Conservation (phyloP, 768 basidiomycete species). For the Boletus vinaceobasis region DNA sequence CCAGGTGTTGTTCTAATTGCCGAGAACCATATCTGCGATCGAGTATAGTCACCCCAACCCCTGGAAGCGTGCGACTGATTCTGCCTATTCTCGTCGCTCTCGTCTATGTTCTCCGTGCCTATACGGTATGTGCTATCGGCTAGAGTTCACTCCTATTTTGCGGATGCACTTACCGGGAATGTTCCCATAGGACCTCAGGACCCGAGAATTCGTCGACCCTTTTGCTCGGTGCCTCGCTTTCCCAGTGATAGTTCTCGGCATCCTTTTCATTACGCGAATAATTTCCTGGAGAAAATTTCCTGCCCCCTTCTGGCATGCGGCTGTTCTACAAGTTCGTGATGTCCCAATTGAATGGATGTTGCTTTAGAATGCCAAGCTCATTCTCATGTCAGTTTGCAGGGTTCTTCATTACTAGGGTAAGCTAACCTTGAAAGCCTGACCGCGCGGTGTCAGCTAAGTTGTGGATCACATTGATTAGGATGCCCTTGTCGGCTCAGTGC, state of each 20-base stretch:
- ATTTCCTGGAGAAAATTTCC: conserved; percentile 20
- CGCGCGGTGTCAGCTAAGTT: not conserved
- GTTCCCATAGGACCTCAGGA: conserved; percentile 20
- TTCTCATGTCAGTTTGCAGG: conserved; percentile 29
- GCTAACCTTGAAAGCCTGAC: not conserved
- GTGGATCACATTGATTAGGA: conserved; percentile 5
- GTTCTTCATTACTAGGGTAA: conserved; percentile 29
- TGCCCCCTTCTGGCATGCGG: conserved; percentile 29
- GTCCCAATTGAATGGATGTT: not conserved
- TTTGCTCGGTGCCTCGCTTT: conserved; percentile 22
- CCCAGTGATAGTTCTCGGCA: conserved; percentile 22
- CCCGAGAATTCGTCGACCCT: conserved; percentile 16
- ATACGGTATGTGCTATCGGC: conserved; percentile 17
- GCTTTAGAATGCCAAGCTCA: conserved; percentile 1
- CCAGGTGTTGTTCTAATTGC: not conserved
- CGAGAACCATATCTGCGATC: conserved; percentile 4
- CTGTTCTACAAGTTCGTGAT: conserved; percentile 33
- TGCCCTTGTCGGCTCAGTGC: conserved; percentile 16
- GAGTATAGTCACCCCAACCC: not conserved
- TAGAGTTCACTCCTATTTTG: not conserved
- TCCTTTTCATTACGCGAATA: conserved; percentile 16
- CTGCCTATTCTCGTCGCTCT: conserved; percentile 14
- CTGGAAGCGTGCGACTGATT: conserved; percentile 12
- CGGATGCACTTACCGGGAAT: not conserved
- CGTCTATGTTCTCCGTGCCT: conserved; percentile 12